Evolutionary conservation across 192 early-diverging fungal species (phyloP).

Genomic region (Coemansia sp.): DNA sequence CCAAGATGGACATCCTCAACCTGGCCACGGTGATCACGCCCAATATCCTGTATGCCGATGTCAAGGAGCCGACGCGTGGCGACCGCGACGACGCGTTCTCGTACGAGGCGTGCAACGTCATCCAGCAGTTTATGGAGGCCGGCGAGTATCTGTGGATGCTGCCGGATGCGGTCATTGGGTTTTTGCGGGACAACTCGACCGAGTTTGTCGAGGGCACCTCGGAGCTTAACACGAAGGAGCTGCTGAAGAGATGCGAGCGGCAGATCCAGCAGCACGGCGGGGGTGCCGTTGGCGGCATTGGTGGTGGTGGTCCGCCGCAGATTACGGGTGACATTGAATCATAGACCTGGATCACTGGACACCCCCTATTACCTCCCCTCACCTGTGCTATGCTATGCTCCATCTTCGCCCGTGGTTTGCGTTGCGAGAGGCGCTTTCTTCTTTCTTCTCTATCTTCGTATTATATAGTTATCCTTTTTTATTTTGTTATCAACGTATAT

Average conservation of each 20-base stretch:
- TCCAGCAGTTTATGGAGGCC: constrained; percentile 64
- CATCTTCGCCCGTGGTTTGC: no score
- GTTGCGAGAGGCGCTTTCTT: no score
- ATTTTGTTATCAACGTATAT: no score
- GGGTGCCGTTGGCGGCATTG: not conserved
- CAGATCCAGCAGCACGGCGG: no score
- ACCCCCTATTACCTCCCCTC: no score
- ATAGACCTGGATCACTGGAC: no score
- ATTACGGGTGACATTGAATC: no score
- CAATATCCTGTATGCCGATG: constrained; percentile 84
- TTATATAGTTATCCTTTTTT: no score
- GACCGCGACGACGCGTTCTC: constrained; percentile 63
- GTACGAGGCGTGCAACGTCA: constrained; percentile 62
- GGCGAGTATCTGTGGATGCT: constrained; percentile 67
- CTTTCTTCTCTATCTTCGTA: no score
- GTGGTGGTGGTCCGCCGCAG: not conserved
- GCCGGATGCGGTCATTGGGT: constrained; percentile 39
- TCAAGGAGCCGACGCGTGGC: constrained; percentile 74
- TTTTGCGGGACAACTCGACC: constrained; percentile 37
- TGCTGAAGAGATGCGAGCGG: constrained; percentile 41
- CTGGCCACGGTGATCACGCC: constrained; percentile 93
- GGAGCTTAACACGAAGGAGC: constrained; percentile 51
- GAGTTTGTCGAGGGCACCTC: constrained; percentile 37
- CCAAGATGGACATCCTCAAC: constrained; percentile 91
- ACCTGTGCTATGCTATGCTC: no score